phyloP scores from a whole-genome alignment of 2,329 filamentous ascomycete genomes.

The Dactylellina cionopaga region DNA sequence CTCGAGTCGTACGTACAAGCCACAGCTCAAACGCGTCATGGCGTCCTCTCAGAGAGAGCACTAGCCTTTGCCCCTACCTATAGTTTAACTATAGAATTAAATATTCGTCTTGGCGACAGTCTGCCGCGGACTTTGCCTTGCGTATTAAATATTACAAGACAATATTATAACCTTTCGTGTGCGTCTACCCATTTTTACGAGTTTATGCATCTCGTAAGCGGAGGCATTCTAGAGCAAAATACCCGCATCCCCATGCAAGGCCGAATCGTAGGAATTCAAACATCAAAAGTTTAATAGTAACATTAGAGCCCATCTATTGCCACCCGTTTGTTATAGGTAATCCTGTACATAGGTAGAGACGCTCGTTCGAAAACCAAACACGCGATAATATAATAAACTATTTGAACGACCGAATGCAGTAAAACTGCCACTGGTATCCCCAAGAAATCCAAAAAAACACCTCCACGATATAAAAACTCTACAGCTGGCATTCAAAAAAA shows the following conservation, averaged over 20 bases:
- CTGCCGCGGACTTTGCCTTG: conserved; percentile 1
- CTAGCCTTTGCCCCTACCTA: neutral
- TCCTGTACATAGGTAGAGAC: neutral
- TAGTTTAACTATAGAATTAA: no score
- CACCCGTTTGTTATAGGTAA: neutral
- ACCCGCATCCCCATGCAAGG: no score
- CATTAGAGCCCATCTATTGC: neutral
- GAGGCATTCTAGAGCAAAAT: no score
- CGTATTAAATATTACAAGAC: no score
- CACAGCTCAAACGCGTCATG: conserved; percentile 43
- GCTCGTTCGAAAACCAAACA: neutral
- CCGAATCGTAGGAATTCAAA: neutral
- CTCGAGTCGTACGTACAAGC: conserved; percentile 45
- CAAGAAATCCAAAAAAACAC: neutral
- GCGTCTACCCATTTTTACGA: no score
- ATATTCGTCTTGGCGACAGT: no score
- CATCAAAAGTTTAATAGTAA: neutral
- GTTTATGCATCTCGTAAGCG: neutral
- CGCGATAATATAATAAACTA: neutral
- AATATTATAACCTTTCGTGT: no score
- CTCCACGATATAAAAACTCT: neutral
- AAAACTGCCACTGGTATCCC: neutral
- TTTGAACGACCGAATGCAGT: neutral
- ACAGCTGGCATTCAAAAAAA: conserved; percentile 5
- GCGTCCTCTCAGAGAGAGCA: neutral